Conservation (phyloP, 345 rosid genomes). For the Chamaenerion angustifolium region DNA sequence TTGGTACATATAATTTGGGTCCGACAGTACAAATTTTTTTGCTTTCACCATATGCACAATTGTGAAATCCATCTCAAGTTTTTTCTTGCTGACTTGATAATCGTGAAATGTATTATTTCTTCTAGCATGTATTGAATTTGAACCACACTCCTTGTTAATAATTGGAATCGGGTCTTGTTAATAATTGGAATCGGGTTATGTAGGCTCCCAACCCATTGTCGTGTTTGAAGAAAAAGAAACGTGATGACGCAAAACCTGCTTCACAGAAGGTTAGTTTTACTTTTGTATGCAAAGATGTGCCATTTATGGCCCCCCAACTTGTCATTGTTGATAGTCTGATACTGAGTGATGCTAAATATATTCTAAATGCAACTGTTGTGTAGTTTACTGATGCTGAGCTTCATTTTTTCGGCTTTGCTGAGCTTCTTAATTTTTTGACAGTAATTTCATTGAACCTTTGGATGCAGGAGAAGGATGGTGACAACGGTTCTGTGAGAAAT, state of each 20-base stretch:
- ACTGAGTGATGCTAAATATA: no score
- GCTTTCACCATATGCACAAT: background rate
- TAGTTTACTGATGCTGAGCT: no score
- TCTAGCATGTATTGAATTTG: background rate
- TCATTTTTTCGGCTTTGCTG: no score
- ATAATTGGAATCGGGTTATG: slow-evolving; percentile 4
- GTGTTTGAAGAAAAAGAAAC: slow-evolving; percentile 48
- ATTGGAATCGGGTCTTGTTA: no score
- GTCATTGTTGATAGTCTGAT: no score
- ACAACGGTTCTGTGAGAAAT: slow-evolving; percentile 11
- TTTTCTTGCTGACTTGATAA: background rate
- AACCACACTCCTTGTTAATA: no score
- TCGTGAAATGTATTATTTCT: background rate
- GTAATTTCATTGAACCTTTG: background rate
- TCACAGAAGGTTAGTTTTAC: slow-evolving; percentile 26
- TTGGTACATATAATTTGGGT: background rate
- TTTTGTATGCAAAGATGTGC: background rate
- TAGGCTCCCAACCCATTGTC: slow-evolving; percentile 94
- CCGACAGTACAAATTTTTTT: background rate
- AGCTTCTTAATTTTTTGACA: no score
- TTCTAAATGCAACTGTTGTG: no score
- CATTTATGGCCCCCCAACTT: no score
- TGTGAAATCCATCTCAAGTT: no score
- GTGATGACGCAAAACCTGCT: slow-evolving; percentile 16
- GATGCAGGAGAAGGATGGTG: slow-evolving; percentile 27